These are phyloP conservation scores for Stagonosporopsis chrysanthemi DNA, from an alignment of 2,329 filamentous ascomycete genomes.

Conservation along the genomic window DNA sequence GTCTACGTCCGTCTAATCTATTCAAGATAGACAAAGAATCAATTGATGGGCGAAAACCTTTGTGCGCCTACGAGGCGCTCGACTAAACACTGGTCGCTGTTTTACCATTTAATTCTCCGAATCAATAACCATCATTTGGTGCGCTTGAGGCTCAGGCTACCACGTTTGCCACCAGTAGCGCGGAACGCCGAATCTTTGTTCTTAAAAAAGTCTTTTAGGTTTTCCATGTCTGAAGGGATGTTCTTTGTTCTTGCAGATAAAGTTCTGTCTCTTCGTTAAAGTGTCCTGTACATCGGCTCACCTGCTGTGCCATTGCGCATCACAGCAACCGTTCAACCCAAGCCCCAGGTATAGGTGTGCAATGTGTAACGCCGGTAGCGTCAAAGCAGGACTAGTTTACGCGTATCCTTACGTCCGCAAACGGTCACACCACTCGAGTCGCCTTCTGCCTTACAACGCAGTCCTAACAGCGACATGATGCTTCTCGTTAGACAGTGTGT, in stretches of 20 bases:
- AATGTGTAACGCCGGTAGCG: conserved; percentile 6
- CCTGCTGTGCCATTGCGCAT: background rate
- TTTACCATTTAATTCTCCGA: conserved; percentile 9
- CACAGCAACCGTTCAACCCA: conserved; percentile 1
- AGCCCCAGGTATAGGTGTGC: background rate
- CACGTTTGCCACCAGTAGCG: background rate
- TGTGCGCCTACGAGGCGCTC: background rate
- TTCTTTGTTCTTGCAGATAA: background rate
- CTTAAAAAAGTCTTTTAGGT: background rate
- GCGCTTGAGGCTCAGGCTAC: conserved; percentile 1
- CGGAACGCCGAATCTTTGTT: background rate
- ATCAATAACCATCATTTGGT: conserved; percentile 3
- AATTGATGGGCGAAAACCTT: conserved; percentile 1
- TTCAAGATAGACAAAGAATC: conserved; percentile 2
- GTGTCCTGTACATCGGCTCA: conserved; percentile 8
- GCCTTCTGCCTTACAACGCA: background rate
- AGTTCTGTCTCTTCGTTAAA: background rate
- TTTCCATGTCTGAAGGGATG: background rate
- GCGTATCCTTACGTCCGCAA: background rate
- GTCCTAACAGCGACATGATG: conserved; percentile 4
- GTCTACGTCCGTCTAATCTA: background rate
- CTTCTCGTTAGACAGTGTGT: background rate
- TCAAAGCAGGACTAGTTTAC: conserved; percentile 3
- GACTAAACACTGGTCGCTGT: conserved; percentile 7
- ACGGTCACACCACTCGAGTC: conserved; percentile 4